These are phyloP conservation scores for Sanghuangporus weigelae DNA, from an alignment of 1,284 basidiomycete species.

Conservation along the genomic window DNA sequence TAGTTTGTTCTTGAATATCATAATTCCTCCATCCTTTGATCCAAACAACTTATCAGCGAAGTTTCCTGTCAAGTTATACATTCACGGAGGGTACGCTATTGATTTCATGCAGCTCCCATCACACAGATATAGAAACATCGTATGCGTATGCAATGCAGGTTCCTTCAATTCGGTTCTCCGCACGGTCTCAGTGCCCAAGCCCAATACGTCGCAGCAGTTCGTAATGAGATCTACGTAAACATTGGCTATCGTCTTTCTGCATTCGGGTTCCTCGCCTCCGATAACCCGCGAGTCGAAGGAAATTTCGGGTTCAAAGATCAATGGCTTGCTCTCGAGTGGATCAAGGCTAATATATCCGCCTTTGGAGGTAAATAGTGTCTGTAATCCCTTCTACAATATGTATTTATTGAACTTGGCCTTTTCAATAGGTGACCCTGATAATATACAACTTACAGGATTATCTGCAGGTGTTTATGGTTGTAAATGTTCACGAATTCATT, in stretches of 20 bases:
- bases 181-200: slow-evolving; percentile 54
- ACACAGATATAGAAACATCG: too few species aligned
- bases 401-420: background rate
- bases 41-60: slow-evolving; percentile 25
- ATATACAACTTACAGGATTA: slow-evolving; percentile 60
- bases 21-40: slow-evolving; percentile 54
- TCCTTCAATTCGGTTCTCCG: slow-evolving; percentile 76
- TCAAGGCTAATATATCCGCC: slow-evolving; percentile 49
- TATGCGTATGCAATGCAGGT: slow-evolving; percentile 36
- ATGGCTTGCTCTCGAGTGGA: slow-evolving; percentile 59
- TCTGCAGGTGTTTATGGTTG: slow-evolving; percentile 50
- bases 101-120: too few species aligned
- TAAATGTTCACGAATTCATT: background rate
- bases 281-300: slow-evolving; percentile 52
- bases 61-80: slow-evolving; percentile 70
- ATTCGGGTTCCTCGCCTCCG: slow-evolving; percentile 68
- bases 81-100: slow-evolving; percentile 61
- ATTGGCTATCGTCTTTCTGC: slow-evolving; percentile 68
- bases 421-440: slow-evolving; percentile 44
- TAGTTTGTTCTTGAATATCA: slow-evolving; percentile 68
- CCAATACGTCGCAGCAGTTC: slow-evolving; percentile 59
- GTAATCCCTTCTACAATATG: background rate
- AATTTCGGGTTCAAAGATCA: slow-evolving; percentile 81
- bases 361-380: slow-evolving; percentile 47
- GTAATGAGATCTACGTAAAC: slow-evolving; percentile 67